Conservation (phyloP, 805 yeast genomes). For the Ogataea henricii region DNA sequence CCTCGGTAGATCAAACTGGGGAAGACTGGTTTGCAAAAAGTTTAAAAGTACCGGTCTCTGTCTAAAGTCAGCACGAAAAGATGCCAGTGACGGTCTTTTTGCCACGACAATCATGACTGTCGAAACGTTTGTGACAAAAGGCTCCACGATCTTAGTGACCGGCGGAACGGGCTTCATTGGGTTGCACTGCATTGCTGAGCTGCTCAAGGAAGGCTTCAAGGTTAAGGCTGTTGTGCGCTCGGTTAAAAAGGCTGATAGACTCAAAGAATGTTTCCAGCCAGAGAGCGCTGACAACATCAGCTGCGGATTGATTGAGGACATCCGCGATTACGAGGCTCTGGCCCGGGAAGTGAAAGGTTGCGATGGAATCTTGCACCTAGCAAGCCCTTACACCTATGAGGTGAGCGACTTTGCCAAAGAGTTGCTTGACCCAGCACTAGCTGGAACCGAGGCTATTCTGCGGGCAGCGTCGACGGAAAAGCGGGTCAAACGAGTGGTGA, state of each 20-base stretch:
- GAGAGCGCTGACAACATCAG: conserved; percentile 38
- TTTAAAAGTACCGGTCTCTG: too few relatives aligned
- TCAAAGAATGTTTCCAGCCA: conserved; percentile 10
- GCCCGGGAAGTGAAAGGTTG: conserved; percentile 49
- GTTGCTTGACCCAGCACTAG: conserved; percentile 55
- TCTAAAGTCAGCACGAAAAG: too few relatives aligned
- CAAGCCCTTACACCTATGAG: conserved; percentile 56
- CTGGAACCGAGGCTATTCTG: conserved; percentile 56
- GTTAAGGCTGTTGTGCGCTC: conserved; percentile 51
- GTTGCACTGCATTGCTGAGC: conserved; percentile 38
- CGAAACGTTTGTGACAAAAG: background rate
- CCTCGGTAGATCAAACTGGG: too few relatives aligned
- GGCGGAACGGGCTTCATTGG: conserved; percentile 56
- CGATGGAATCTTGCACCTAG: conserved; percentile 58
- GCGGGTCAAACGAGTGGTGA: conserved; percentile 47
- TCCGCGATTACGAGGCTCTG: conserved; percentile 44
- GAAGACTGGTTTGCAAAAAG: too few relatives aligned
- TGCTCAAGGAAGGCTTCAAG: conserved; percentile 40
- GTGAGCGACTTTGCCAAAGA: conserved; percentile 47
- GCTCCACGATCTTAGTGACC: conserved; percentile 38
- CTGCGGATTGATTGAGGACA: conserved; percentile 47
- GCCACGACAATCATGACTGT: background rate
- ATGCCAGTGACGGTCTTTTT: background rate
- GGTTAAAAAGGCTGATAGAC: conserved; percentile 25
- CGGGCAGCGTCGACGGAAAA: conserved; percentile 46